Evolutionary conservation across 768 basidiomycete species (phyloP), one percentile per base, ranked within the genome.

Genomic region (Collybia sordida): DNA sequence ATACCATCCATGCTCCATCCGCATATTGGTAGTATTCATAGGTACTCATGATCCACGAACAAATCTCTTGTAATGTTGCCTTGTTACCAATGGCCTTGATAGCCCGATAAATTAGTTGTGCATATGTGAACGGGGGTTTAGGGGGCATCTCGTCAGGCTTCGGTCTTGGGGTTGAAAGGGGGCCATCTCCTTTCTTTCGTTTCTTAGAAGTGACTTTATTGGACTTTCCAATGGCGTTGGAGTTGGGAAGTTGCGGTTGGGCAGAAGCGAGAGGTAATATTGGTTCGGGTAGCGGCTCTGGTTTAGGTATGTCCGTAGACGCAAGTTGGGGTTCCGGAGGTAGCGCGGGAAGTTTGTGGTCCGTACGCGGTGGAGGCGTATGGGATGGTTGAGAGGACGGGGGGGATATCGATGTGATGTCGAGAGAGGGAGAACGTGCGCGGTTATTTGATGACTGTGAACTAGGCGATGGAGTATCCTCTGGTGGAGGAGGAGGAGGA

Each of bases 21-120:
- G 88, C 87, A 61, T 86, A 86, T 46, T 83, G 81, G 71, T 96
- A 98, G 80, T 93, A 96, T 57, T 95, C 93, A 67, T 87, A 88
- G 53, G 82, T 86, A 41, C 83, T 83, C 67, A 86, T 82, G 57
- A 98, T 92, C 93, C 94, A 98, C 31, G 83, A 81, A 64, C 90
- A 91, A 41, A 98, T 92, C 59, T 94, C 91, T 57, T 93, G 90
- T 39, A 96, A 63, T 1, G 95, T 94, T n/a, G 88, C 88, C 68
- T 92, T 90, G 25, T 88, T 89, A 25, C 82, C 85, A 59, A 89
- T 79, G 34, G 79, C 79, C 66, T 87, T 85, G 69, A 98, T 88
- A 40, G 94, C 90, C 34, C 88, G 85, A 67, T 90, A 91, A 58
- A 95, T 96, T 47, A 98, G 79, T 52, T 92, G 89, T 6, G 93